These are phyloP conservation scores for Escovopsis weberi DNA, from an alignment of 2,329 filamentous ascomycete species.

Conservation along the genomic window DNA sequence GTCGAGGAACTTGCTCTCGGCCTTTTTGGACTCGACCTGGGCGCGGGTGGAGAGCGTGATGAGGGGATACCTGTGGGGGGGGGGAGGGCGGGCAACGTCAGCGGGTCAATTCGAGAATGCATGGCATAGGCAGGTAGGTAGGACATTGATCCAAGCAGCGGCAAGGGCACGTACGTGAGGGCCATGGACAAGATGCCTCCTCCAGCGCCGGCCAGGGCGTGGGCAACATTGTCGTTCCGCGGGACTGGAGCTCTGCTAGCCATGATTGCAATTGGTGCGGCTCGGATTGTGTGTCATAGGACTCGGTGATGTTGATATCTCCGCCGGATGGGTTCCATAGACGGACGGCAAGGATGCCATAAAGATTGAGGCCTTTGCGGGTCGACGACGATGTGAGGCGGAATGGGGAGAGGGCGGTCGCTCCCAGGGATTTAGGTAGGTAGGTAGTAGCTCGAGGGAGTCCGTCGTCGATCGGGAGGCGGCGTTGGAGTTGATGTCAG, in stretches of 20 bases:
- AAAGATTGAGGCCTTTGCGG: too few relatives aligned
- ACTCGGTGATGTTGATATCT: neutral
- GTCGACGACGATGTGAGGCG: too few relatives aligned
- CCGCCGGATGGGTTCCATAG: too few relatives aligned
- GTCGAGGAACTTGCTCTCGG: conserved; percentile 68
- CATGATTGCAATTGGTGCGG: conserved; percentile 9
- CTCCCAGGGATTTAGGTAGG: neutral
- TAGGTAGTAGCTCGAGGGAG: neutral
- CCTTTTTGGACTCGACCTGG: conserved; percentile 92
- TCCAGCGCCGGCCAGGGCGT: conserved; percentile 83
- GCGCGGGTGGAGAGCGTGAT: conserved; percentile 95
- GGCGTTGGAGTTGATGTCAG: too few relatives aligned
- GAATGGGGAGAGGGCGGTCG: neutral
- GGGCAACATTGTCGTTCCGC: conserved; percentile 92
- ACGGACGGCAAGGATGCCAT: too few relatives aligned
- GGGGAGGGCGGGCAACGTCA: too few relatives aligned
- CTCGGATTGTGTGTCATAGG: neutral
- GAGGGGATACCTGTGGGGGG: conserved; percentile 60
- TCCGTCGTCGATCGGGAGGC: neutral
- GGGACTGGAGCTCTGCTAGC: conserved; percentile 50
- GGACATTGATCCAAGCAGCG: neutral
- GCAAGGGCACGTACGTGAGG: conserved; percentile 52
- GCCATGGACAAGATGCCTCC: conserved; percentile 93
- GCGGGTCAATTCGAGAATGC: too few relatives aligned
- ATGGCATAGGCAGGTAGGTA: conserved; percentile 2